Base-by-base conservation (phyloP, 768 basidiomycete species). In the Serendipita sp. region DNA sequence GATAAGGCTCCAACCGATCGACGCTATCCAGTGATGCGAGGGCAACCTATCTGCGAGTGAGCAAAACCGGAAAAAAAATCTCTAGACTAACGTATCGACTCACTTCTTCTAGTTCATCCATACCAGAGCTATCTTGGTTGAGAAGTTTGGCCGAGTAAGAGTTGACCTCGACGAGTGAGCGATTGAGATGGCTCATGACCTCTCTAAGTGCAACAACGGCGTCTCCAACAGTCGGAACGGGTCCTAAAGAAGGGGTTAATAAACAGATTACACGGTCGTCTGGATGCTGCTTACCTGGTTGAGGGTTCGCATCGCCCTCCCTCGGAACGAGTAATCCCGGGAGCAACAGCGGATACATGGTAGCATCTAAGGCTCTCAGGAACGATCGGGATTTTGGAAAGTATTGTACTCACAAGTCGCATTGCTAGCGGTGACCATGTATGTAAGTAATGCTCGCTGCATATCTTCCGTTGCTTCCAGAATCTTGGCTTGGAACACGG, bases 141-240 rank as follows among this genome's bases (percentile, higher is more conserved):
- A 81, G 79, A 32, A 94, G 74, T 72, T 91, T 89, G 0, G 83
- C 83, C 3, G 82, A 79, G 13, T 92, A 75, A 68, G 84, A 83
- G 2, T 78, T 74, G 35, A 89, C 85, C 66, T 88, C 84, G 66
- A 84, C 83, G 65, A 90, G 72, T 1, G 78, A 82, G 35, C 78
- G 78, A 0, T 79, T 71, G 2, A 94, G 80, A 67, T 86, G 84
- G 5, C 76, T 77, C 63, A 81, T 81, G 2, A 91, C 78, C 48
- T 80, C 78, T 44, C 81, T 80, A 48, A 91, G 75, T 0, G 85
- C 82, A 62, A 85, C 82, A 28, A 90, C 78, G 2, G 84, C 81
- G 69, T 90, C 85, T 2, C 87, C 86, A 2, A 91, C 76, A 0
- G 85, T 87, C 8, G 89, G 89, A 16, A 88, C 80, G 5, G 86